Conservation (phyloP, 805 yeast genomes). For the Lachancea cidri region DNA sequence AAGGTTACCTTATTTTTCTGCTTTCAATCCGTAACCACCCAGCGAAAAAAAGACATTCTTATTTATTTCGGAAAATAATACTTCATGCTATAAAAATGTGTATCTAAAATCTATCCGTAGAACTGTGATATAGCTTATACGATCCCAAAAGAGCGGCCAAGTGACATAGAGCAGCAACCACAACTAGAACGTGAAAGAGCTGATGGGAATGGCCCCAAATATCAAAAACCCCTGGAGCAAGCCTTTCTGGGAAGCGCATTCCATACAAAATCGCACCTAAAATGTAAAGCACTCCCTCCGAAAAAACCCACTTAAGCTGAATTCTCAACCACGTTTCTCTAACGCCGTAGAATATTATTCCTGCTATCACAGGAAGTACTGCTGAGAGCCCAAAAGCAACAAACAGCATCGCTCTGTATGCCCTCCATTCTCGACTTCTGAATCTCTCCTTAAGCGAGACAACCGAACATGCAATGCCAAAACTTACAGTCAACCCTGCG, state of each 20-base stretch:
- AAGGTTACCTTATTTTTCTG: too few species aligned
- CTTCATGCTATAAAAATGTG: too few species aligned
- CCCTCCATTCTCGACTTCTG: constrained; percentile 65
- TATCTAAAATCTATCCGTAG: background rate
- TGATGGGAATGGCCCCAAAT: constrained; percentile 80
- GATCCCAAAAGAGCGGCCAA: constrained; percentile 55
- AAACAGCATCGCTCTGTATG: constrained; percentile 73
- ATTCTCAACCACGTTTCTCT: constrained; percentile 45
- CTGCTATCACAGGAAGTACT: constrained; percentile 58
- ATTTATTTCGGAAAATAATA: background rate
- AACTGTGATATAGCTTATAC: constrained; percentile 45
- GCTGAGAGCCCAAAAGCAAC: constrained; percentile 78
- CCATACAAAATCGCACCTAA: constrained; percentile 80
- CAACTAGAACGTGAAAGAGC: constrained; percentile 73
- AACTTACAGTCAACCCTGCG: constrained; percentile 40
- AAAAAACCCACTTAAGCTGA: constrained; percentile 54
- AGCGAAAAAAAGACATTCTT: background rate
- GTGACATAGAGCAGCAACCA: constrained; percentile 71
- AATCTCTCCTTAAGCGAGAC: constrained; percentile 64
- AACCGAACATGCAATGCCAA: constrained; percentile 59
- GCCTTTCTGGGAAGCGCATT: constrained; percentile 68
- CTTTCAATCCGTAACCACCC: too few species aligned
- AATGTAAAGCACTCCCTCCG: constrained; percentile 73
- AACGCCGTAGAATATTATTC: constrained; percentile 45
- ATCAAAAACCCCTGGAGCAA: constrained; percentile 59